Evolutionary conservation across 768 basidiomycete genomes (phyloP), one percentile per base, ranked within the genome.

Genomic region (Gloeopeniophorella convolvens): DNA sequence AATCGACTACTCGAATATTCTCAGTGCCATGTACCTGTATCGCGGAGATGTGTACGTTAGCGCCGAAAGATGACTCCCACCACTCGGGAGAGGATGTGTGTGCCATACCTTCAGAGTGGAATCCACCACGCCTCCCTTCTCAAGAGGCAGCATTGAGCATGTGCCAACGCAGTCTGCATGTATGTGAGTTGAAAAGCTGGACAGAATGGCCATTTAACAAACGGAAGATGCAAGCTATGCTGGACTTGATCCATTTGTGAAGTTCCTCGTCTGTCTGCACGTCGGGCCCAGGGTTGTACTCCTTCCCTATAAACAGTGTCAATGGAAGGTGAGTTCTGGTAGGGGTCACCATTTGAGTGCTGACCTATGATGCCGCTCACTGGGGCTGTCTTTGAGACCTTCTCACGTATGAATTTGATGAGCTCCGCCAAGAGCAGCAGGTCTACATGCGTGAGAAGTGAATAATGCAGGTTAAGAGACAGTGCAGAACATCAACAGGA

Each of bases 1-100:
- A 41, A 55, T 77, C 76, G 11, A 66, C 72, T 18, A 78, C 72
- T 9, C 76, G 72, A 20, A 77, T 36, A 50, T 77, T 77, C 15
- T 51, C 58, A 1, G 73, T 73, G 12, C 73, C 74, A 54, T 63
- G 65, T 0, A 69, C 65, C 59, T 56, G 20, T 5, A 12, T 28
- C 47, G n/a, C n/a, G n/a, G n/a, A n/a, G n/a, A n/a, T n/a, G n/a
- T n/a, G n/a, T 24, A 39, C n/a, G 56, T 55, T 26, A 56, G 46
- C 52, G 53, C 58, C 26, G 48, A 52, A 16, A 45, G 48, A 0
- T 49, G 41, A 30, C 50, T 50, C 20, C 50, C 33, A n/a, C 55
- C 37, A 39, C 49, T 16, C 23, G 13, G 30, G n/a, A n/a, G n/a
- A n/a, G n/a, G n/a, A n/a, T n/a, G n/a, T n/a, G n/a, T n/a, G n/a